Evolutionary conservation across 2,329 filamentous ascomycete genomes (phyloP).

Genomic region (Xylariales sp.): DNA sequence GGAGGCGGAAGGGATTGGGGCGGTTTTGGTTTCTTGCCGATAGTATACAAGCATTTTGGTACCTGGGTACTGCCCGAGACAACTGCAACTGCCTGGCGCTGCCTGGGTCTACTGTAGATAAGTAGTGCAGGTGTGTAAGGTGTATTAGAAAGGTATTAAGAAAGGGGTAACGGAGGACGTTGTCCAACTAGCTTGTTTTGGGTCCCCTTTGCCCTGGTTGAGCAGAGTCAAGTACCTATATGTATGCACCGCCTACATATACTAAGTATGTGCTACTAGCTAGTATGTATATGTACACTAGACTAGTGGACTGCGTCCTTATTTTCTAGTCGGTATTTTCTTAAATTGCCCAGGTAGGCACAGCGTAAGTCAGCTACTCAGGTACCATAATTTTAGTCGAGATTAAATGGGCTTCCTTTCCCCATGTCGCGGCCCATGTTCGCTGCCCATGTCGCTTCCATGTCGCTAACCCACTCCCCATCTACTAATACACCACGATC

Average conservation of each 20-base stretch:
- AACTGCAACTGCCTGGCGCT: too few species aligned
- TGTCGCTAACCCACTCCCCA: constrained; percentile 8
- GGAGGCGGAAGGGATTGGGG: too few species aligned
- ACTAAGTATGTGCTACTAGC: too few species aligned
- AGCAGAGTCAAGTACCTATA: too few species aligned
- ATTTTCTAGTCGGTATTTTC: background rate
- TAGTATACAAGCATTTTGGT: constrained; percentile 27
- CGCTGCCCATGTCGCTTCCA: too few species aligned
- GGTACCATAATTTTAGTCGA: constrained; percentile 23
- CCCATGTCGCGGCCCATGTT: constrained; percentile 13
- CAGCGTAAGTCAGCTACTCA: constrained; percentile 1
- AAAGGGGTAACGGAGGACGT: constrained; percentile 19
- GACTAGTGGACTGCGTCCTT: background rate
- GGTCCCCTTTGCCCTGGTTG: too few species aligned
- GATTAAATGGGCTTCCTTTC: constrained; percentile 25
- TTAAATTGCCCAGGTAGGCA: constrained; percentile 6
- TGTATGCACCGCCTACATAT: too few species aligned
- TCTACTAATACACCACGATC: constrained; percentile 14
- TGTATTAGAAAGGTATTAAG: background rate
- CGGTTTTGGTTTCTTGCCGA: constrained; percentile 5
- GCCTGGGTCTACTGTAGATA: too few species aligned
- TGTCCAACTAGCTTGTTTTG: constrained; percentile 22
- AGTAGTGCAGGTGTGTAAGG: too few species aligned
- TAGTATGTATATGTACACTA: too few species aligned
- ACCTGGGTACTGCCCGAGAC: background rate